phyloP scores from a whole-genome alignment of 257 asterid species.

The Fraxinus excelsior region DNA sequence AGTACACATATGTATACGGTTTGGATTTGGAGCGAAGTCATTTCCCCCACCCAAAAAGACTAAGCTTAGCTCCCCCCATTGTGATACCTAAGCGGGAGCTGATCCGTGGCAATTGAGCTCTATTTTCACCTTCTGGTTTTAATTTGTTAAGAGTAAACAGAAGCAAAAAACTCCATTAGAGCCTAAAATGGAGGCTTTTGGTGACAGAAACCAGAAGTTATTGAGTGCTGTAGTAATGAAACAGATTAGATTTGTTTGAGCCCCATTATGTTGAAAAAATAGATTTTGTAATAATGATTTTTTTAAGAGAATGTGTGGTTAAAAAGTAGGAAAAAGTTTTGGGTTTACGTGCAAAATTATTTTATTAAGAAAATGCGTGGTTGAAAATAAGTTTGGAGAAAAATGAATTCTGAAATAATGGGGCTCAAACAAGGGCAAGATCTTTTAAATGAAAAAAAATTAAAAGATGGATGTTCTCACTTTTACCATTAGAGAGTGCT shows the following conservation, averaged over 20 bases:
- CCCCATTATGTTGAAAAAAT: too few relatives aligned
- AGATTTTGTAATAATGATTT: too few relatives aligned
- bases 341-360: too few relatives aligned
- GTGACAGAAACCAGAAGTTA: neutral
- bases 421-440: neutral
- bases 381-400: too few relatives aligned
- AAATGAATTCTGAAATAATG: too few relatives aligned
- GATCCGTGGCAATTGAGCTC: neutral
- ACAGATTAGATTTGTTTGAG: neutral
- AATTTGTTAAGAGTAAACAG: neutral
- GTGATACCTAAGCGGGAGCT: neutral
- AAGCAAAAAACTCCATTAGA: neutral
- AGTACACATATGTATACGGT: neutral
- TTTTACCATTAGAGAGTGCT: too few relatives aligned
- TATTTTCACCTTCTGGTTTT: neutral
- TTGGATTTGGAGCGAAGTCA: neutral
- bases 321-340: too few relatives aligned
- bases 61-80: neutral
- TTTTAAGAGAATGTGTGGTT: too few relatives aligned
- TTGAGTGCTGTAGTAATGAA: neutral
- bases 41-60: neutral
- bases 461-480: neutral
- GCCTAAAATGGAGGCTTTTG: neutral
- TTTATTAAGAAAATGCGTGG: too few relatives aligned
- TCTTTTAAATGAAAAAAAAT: too few relatives aligned